phyloP scores from a whole-genome alignment of 1,284 basidiomycete species.

The Cryptococcus sp. region DNA sequence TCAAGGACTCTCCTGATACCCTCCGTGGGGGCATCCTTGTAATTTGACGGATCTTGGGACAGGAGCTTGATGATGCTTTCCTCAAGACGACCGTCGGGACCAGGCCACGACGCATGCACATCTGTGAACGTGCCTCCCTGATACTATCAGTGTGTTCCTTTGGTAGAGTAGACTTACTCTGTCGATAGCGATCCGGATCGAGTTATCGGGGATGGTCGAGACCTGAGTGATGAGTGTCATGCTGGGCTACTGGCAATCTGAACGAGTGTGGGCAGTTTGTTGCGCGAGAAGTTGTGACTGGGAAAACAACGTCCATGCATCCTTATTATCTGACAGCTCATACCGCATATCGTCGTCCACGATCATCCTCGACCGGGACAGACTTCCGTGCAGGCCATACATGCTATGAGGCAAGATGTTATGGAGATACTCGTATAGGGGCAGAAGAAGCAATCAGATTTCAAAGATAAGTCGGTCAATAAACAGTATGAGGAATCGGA shows the following conservation, averaged over 20 bases:
- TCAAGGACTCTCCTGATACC: conserved; percentile 91
- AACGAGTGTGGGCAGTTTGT: background rate
- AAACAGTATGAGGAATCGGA: background rate
- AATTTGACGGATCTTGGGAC: conserved; percentile 83
- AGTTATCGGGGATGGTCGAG: conserved; percentile 34
- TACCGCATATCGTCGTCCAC: background rate
- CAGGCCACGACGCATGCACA: conserved; percentile 36
- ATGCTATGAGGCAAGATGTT: too few species aligned
- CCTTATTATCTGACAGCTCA: too few species aligned
- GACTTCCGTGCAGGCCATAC: too few species aligned
- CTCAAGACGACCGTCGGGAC: conserved; percentile 22
- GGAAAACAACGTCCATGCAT: too few species aligned
- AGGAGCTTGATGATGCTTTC: conserved; percentile 62
- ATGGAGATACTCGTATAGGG: too few species aligned
- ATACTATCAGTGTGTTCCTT: background rate
- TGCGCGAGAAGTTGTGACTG: too few species aligned
- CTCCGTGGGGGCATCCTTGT: conserved; percentile 83
- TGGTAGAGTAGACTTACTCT: conserved; percentile 12
- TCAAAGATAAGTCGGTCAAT: too few species aligned
- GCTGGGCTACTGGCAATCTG: background rate
- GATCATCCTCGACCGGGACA: background rate
- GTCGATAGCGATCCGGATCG: conserved; percentile 50
- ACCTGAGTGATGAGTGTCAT: conserved; percentile 21
- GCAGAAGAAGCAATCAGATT: too few species aligned
- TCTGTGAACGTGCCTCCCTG: conserved; percentile 52